Conservation (phyloP, 129 eudicot genomes). For the Escallonia herrerae region DNA sequence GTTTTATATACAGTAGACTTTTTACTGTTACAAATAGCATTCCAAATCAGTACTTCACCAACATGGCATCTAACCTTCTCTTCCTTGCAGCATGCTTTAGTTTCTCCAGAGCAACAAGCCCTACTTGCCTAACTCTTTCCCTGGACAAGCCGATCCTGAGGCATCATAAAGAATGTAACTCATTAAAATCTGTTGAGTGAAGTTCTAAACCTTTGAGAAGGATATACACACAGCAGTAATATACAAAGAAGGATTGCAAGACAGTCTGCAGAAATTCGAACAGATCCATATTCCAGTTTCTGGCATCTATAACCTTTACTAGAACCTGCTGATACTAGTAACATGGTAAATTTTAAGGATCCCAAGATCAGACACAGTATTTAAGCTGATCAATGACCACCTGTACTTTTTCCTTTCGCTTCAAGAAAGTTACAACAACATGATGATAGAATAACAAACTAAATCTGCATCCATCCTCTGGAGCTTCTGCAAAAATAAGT, state of each 20-base stretch:
- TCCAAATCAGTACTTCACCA: slow-evolving; percentile 44
- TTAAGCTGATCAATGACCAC: not conserved
- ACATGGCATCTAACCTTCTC: slow-evolving; percentile 76
- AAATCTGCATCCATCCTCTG: no score
- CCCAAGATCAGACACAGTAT: not conserved
- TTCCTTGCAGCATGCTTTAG: slow-evolving; percentile 84
- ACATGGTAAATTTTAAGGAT: not conserved
- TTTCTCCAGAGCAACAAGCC: slow-evolving; percentile 90
- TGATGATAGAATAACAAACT: no score
- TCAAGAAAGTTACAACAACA: no score
- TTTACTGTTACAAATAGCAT: slow-evolving; percentile 16
- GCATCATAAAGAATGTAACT: not conserved
- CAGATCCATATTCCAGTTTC: not conserved
- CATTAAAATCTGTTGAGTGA: no score
- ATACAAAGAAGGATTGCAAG: no score
- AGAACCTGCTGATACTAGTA: not conserved
- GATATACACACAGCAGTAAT: no score
- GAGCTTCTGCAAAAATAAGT: no score
- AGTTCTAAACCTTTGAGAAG: no score
- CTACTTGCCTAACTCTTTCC: slow-evolving; percentile 95
- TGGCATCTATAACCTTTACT: not conserved
- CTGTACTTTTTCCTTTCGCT: no score
- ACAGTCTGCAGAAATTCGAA: not conserved
- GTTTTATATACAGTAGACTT: slow-evolving; percentile 21
- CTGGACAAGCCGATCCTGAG: slow-evolving; percentile 95